Base-by-base conservation (phyloP, 176 grass and related monocot genomes). In the Aegilops umbellulata region DNA sequence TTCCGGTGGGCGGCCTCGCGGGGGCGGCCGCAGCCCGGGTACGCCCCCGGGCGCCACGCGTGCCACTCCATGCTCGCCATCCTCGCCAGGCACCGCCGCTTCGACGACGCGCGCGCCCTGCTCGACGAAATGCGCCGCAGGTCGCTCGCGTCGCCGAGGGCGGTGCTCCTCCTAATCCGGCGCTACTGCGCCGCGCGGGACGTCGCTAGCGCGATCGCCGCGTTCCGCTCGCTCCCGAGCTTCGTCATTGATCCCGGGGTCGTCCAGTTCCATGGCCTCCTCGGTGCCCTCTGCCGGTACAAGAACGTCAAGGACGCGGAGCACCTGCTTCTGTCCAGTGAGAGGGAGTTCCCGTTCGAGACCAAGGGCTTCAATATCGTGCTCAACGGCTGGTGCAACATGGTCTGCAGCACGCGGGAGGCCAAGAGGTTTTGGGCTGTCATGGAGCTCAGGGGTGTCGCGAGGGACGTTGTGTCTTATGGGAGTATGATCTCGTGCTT, bases 351-450 rank as follows among this genome's bases (percentile, higher is more conserved):
- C 79, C 91, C 89, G 6, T 94, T 95, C 20, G 86, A 95, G 79
- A 95, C 88, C 76, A 95, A 98, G 84, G 94, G 96, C 79, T 98
- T 95, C 42, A 98, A 94, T 84, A 94, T 95, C 29, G 88, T 95
- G 19, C 91, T 98, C 67, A 98, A 92, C 1, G 93, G 96, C 14
- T 95, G 93, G 93, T 92, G 93, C 82, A 94, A 89, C 66, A 68
- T 90, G 31, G n/a, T 91, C 69, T 80, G 90, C 83, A 89, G 85
- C 41, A 29, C 89, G 25, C 73, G 91, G 6, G 93, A 94, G 87
- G 88, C 90, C 1, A 95, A 92, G 93, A 88, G 91, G 81, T 98
- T 95, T 85, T 95, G 96, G 93, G 86, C 26, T 10, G 27, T 60
- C 19, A 98, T 98, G 95, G 89, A 69, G 76, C 80, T 27, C 8